Evolutionary conservation across 495 filamentous ascomycete species (phyloP), one percentile per base, ranked within the genome.

Genomic region (Aeminium ludgeri): DNA sequence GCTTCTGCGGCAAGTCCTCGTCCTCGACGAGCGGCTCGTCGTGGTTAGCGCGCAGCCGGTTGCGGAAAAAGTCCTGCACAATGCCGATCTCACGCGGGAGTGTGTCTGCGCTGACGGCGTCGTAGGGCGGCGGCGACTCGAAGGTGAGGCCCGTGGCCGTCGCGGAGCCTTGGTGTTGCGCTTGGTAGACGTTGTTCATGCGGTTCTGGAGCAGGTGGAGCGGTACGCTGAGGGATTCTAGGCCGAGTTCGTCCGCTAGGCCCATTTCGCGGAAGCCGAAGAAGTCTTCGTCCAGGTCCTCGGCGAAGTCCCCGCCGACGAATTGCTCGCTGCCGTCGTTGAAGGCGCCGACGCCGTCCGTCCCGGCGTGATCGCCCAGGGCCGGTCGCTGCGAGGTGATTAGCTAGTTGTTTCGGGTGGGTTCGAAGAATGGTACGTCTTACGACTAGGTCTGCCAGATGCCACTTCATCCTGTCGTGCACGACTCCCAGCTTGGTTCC

Each of bases 291-390:
- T 83, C 86, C 23, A 96, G 78, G 51, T 96, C 89, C 61, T 93
- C 89, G 1, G 89, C 89, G 56, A 95, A 99, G 55, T 96, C 87
- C 37, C 89, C 89, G 29, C 81, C 82, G 38, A 95, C 74, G 51
- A 99, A 99, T 58, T 96, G 87, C 48, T 99, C 89, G 52, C 85
- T 93, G 43, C 86, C 87, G 53, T 99, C 89, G 44, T 86, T 77
- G 63, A 99, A 99, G 1, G 85, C 81, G 44, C 76, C 78, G 4
- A 78, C 82, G 15, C 91, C 89, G 55, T 96, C 91, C 23, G 77
- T 75, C 35, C 79, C 78, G 27, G 65, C 74, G 53, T 87, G 49
- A 13, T 49, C 80, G 36, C 67, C 69, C 17, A 96, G 74, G 36
- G 86, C 89, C 34, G 89, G 89, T 13, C 89, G 84, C 57, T 62